Base-by-base conservation (phyloP, 345 rosid species). In the Cardamine occulta region DNA sequence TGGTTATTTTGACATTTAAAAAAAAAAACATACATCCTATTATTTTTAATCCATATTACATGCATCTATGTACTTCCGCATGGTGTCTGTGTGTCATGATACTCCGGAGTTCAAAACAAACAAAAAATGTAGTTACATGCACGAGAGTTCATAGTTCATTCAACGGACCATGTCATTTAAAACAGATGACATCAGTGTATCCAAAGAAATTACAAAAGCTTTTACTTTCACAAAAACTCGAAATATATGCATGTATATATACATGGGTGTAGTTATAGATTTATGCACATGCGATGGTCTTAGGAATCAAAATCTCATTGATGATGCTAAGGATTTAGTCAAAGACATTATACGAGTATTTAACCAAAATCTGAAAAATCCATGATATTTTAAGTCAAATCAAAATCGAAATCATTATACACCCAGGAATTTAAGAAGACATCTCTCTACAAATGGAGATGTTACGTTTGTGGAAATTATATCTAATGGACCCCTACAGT, bases 281-380 rank as follows among this genome's bases (percentile, higher is more conserved):
- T 59, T 59, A 21, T 49, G 62, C 79, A 75, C 74, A 68, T 75
- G 74, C 21, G 6, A 68, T 52, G 74, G 79, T 68, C 70, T 52
- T 68, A 60, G 6, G 48, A 68, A 61, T 61, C 79, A 75, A 75
- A 28, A 40, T 75, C 14, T 61, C 69, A 68, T 52, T 62, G 69
- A 68, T 51, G 55, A 37, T 68, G 15, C 35, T 21, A 52, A 31
- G 56, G 55, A 68, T 19, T 59, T 19, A 49, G 40, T 51, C 47
- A 67, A 47, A 18, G 34, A 52, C 13, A 74, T 55, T 21, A 74
- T 54, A 51, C 7, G 18, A 17, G n/a, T 28, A 52, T 65, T 40
- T 31, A 60, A 75, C 53, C n/a, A 74, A 74, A 61, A 76, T 39
- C 74, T 61, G 52, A 76, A 64, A 63, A 52, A 54, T 34, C 48